Base-by-base conservation (phyloP, 192 early-diverging fungal genomes). In the Podila minutissima region DNA sequence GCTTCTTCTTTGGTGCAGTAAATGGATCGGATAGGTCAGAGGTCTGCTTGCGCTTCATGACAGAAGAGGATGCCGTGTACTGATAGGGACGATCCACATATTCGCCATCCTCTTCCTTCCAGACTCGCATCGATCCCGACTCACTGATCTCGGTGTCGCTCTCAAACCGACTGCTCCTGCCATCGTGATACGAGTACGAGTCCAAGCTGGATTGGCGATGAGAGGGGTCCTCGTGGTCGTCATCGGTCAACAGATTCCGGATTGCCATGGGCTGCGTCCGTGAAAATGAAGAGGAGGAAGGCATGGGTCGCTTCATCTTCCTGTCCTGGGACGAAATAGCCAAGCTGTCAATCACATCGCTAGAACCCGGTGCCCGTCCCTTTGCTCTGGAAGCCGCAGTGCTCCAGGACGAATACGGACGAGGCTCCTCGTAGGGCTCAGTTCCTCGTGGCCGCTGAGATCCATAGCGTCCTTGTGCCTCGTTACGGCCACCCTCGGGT, bases 211-310 rank as follows among this genome's bases (percentile, higher is more conserved):
- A 37, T 46, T 74, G 35, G 48, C 62, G 60, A 7, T 62, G 37
- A 20, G 22, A 28, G 29, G 22, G 24, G 29, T 64, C 24, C 51
- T 26, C 48, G 38, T 59, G 3, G 26, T 33, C 33, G 37, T 70
- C 67, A n/a, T 77, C 64, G 11, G 32, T 67, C 58, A 77, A 53
- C 48, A 77, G 28, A 48, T 77, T 46, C 17, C 59, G 59, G 37
- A 77, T 77, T 68, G 75, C 70, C 75, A 77, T 77, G n/a, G 73
- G 57, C 31, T 57, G 57, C 35, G 64, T 58, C 20, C 59, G 64
- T 11, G 66, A 12, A 20, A 17, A 35, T n/a, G 38, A 38, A 46
- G 64, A 66, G 3, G 64, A 55, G 53, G 53, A 26, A 55, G 53
- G 17, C 5, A 55, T 5, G 5, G 53, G n/a, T 55, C 53, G 53